A percentile compares a stretch with the other conserved stretches of the same genome.
Conservation (phyloP, 257 asterid genomes). For the Scutellaria barbata region DNA sequence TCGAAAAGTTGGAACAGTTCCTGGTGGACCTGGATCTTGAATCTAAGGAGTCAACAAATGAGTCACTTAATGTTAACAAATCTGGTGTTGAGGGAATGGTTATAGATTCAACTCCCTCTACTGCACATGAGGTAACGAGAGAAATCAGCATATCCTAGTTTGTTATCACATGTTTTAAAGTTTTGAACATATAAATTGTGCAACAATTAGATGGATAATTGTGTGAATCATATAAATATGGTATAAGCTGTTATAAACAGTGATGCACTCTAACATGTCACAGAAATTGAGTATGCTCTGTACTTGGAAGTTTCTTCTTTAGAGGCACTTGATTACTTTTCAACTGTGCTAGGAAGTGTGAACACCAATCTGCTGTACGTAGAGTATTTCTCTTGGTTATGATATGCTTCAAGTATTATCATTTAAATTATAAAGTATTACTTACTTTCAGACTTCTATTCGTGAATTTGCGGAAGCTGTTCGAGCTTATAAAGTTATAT, state of each 20-base stretch:
- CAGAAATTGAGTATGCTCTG: background rate
- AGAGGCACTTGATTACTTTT: slow-evolving; percentile 20
- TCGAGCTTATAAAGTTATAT: slow-evolving; percentile 92
- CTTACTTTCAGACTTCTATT: slow-evolving; percentile 72
- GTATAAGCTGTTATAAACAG: background rate
- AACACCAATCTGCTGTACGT: slow-evolving; percentile 4
- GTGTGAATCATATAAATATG: slow-evolving; percentile 4
- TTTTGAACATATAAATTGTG: slow-evolving; percentile 10
- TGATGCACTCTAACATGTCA: too few species aligned
- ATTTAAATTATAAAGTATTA: slow-evolving; percentile 23
- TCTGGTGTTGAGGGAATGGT: slow-evolving; percentile 52
- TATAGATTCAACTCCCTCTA: slow-evolving; percentile 49
- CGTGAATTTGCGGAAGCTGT: slow-evolving; percentile 92
- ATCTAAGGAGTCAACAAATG: slow-evolving; percentile 54
- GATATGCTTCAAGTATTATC: slow-evolving; percentile 27
- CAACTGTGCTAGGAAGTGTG: slow-evolving; percentile 9
- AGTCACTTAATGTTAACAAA: slow-evolving; percentile 45
- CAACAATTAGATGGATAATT: slow-evolving; percentile 22
- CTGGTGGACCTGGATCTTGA: slow-evolving; percentile 86
- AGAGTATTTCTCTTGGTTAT: background rate
- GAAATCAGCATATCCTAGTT: slow-evolving; percentile 28
- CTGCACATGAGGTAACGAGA: slow-evolving; percentile 73
- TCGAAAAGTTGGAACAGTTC: slow-evolving; percentile 91
- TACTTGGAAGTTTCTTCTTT: slow-evolving; percentile 22
- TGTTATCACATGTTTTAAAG: slow-evolving; percentile 14